Evolutionary conservation across 768 basidiomycete genomes (phyloP), one percentile per base, ranked within the genome.

Genomic region (Coprinopsis marcescibilis): DNA sequence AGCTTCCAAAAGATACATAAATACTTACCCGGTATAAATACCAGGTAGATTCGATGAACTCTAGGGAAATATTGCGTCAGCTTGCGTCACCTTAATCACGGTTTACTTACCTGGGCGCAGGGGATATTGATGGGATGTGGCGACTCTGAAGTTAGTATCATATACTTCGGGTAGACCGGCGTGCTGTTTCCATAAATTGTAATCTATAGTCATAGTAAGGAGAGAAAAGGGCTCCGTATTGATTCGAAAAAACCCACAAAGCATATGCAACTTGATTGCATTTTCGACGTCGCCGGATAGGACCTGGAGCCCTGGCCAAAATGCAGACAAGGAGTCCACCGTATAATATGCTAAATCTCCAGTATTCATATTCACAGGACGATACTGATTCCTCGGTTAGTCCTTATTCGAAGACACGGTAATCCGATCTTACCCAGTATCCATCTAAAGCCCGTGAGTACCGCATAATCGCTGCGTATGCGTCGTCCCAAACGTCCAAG

Each of bases 31-130:
- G 77, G 58, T 96, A 97, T 14, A 98, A 71, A 65, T 94, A 96
- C 83, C 93, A 94, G 4, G 91, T 99, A 17, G 89, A 92, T 65
- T 99, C 96, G 47, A 96, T 78, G 55, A 96, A 94, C 65, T 99
- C 95, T 80, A 23, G n/a, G 32, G 34, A 3, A 7, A 26, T 14
- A 8, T 34, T 40, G 13, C 20, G 27, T 30, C 26, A 20, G 33
- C 19, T 52, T 33, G 10, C 7, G 29, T 2, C 23, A 21, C 7
- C 20, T 35, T 39, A 32, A 42, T 14, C 34, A 46, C 20, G 19
- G 36, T 12, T 17, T 21, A 52, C 62, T 49, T 57, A 79, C 83
- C 83, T 49, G 89, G 89, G 44, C 89, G 73, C 47, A 91, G 67
- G 11, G 89, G 89, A 52, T 89, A 91, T 53, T 88, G 85, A 55